Percentiles rank a stretch among this genome's conserved stretches.
Evolutionary conservation across 1,284 basidiomycete genomes (phyloP).

Genomic region (Austroboletus niveus): DNA sequence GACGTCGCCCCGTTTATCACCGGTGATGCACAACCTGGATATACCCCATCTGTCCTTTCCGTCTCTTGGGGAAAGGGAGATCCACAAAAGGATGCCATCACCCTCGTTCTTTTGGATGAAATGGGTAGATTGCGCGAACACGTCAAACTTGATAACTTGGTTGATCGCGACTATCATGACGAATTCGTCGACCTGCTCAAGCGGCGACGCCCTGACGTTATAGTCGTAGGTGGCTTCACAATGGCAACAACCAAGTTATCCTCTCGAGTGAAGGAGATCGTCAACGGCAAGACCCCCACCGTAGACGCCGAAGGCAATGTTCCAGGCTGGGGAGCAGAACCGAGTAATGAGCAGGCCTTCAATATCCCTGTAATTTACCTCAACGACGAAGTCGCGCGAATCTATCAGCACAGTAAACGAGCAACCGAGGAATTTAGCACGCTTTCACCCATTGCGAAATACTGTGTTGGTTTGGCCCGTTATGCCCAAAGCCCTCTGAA

Average conservation of each 20-base stretch:
- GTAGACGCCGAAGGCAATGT: conserved; percentile 27
- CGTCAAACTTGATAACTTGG: conserved; percentile 85
- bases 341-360: conserved; percentile 42
- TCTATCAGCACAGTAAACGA: conserved; percentile 91
- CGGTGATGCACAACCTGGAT: conserved; percentile 61
- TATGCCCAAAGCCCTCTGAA: conserved; percentile 94
- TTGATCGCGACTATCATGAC: conserved; percentile 62
- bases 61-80: conserved; percentile 96
- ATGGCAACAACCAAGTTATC: conserved; percentile 78
- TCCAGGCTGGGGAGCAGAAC: conserved; percentile 34
- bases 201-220: conserved; percentile 82
- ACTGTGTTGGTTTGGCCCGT: conserved; percentile 92
- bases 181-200: conserved; percentile 83
- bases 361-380: conserved; percentile 81
- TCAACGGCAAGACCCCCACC: conserved; percentile 30
- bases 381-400: conserved; percentile 89
- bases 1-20: conserved; percentile 75
- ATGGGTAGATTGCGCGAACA: conserved; percentile 88
- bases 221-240: conserved; percentile 88
- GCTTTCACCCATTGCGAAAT: conserved; percentile 81
- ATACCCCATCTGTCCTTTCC: conserved; percentile 84
- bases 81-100: conserved; percentile 86
- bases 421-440: conserved; percentile 86
- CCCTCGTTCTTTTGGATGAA: conserved; percentile 84
- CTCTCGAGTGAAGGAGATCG: conserved; percentile 58